Percentiles rank a stretch among this genome's conserved stretches.
Evolutionary conservation across 1,284 basidiomycete species (phyloP).

Genomic region (Acaromyces ingoldii): DNA sequence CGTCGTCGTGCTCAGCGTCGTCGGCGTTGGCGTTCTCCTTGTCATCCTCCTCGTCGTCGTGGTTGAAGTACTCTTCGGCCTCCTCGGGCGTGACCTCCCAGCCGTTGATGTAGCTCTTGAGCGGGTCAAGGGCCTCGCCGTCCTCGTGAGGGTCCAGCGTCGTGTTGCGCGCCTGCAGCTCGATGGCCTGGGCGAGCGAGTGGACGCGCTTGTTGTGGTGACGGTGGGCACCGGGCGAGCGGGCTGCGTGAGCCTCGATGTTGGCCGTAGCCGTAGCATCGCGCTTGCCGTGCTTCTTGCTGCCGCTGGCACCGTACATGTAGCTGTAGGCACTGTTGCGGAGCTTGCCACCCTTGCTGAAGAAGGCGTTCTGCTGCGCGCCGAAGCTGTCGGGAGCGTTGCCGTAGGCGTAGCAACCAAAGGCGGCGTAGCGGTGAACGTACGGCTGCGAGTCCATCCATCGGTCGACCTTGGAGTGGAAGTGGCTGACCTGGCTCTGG

Average conservation of each 20-base stretch:
- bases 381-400: constrained; percentile 40
- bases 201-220: constrained; percentile 2
- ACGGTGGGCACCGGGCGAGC: not conserved
- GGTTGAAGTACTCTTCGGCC: not conserved
- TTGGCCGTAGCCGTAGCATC: not conserved
- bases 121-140: too few relatives aligned
- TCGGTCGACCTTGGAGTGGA: constrained; percentile 25
- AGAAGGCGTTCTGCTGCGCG: constrained; percentile 36
- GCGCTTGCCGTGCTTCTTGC: not conserved
- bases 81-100: constrained; percentile 1
- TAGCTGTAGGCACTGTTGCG: constrained; percentile 26
- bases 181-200: too few relatives aligned
- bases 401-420: constrained; percentile 36
- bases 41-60: constrained; percentile 4
- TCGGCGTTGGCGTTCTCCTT: not conserved
- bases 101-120: constrained; percentile 4
- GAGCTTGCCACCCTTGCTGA: constrained; percentile 21
- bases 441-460: constrained; percentile 30
- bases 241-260: not conserved
- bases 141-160: not conserved
- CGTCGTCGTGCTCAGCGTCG: constrained; percentile 6
- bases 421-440: constrained; percentile 40
- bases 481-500: constrained; percentile 26
- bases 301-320: constrained; percentile 11
- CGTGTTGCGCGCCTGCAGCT: not conserved